Base-by-base conservation (phyloP, 306 rosid genomes). In the Gastrolobium bilobum region DNA sequence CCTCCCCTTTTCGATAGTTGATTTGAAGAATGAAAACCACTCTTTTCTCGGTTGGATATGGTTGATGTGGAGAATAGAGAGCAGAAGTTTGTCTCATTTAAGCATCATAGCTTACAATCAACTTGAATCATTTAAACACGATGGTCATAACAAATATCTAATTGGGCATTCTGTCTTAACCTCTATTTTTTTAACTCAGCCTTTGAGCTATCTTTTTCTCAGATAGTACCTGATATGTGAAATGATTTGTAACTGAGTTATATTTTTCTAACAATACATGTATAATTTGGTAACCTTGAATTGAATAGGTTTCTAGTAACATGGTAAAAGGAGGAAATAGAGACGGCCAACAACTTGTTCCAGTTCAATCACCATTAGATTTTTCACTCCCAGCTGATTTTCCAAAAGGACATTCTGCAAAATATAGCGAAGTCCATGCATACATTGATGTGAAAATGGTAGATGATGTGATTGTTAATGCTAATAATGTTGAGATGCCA, bases 301-400 rank as follows among this genome's bases (percentile, higher is more conserved):
- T 46, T 79, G 37, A 43, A 46, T 53, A 79, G 87, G 79, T 78
- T 84, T 79, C 79, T 58, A 65, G 50, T 51, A 60, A 79, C 76
- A 54, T 73, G 54, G 47, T 83, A 47, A 76, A 89, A 82, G 90
- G 84, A 71, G 84, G 74, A 47, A 70, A 82, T 72, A 79, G 67
- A 79, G 90, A 81, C 42, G 57, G 47, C 76, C 84, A 83, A 77
- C 76, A 79, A 72, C 34, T 66, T 76, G 72, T 48, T 37, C 86
- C 84, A 62, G 89, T 70, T 85, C 89, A 82, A 66, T 46, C 54
- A 31, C 66, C 82, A 9, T 64, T 80, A 13, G 86, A 87, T 72
- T 91, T 87, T 84, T 86, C 91, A 60, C 81, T 90, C 85, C 75
- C 85, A 5, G 70, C 66, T 59, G 97, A 86, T 53, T 84, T 90